Evolutionary conservation across 2,329 filamentous ascomycete species (phyloP).

Genomic region (Calonectria naviculata): DNA sequence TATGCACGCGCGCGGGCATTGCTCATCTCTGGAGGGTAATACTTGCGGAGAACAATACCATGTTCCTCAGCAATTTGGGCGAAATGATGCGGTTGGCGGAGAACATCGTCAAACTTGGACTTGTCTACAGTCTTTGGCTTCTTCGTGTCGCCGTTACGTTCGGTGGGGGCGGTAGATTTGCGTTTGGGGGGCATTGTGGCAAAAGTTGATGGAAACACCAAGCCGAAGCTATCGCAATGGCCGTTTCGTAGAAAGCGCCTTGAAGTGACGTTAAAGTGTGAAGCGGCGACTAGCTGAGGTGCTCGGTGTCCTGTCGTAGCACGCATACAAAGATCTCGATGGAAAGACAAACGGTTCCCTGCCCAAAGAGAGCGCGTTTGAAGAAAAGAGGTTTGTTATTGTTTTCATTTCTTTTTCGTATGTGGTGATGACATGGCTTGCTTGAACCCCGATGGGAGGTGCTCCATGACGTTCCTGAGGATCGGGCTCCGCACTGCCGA

Average conservation of each 20-base stretch:
- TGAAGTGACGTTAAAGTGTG: not conserved
- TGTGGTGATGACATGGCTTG: constrained; percentile 39
- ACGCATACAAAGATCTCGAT: not conserved
- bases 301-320: not conserved
- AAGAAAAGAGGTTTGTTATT: not conserved
- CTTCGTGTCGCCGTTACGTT: constrained; percentile 40
- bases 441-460: constrained; percentile 42
- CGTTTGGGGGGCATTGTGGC: constrained; percentile 47
- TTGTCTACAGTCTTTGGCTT: constrained; percentile 47
- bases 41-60: constrained; percentile 77
- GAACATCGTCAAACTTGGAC: constrained; percentile 39
- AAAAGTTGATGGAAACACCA: not conserved
- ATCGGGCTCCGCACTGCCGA: constrained; percentile 39
- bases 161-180: constrained; percentile 35
- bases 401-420: constrained; percentile 20
- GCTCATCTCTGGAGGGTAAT: constrained; percentile 88
- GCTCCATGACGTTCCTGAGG: constrained; percentile 43
- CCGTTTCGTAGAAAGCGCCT: not conserved
- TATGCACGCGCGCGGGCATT: constrained; percentile 83
- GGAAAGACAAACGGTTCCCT: not conserved
- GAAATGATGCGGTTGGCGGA: constrained; percentile 59
- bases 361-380: not conserved
- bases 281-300: not conserved
- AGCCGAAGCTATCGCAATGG: not conserved
- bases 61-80: constrained; percentile 60